These are phyloP conservation scores for Termitomyces sp. DNA, from an alignment of 768 basidiomycete genomes.

Conservation along the genomic window DNA sequence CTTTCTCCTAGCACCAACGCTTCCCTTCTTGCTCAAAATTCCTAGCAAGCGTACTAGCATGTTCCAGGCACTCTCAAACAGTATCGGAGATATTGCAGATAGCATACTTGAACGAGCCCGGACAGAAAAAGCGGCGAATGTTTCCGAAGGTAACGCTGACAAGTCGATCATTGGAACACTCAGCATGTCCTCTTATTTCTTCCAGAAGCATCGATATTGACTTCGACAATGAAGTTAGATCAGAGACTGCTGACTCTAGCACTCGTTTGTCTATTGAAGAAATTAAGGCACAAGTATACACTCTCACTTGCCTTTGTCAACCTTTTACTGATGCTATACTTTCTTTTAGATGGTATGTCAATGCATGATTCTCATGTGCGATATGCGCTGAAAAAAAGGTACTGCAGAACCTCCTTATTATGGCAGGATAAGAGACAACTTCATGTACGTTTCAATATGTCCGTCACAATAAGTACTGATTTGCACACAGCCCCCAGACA, in stretches of 20 bases:
- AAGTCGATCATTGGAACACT: constrained; percentile 23
- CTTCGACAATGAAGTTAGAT: constrained; percentile 25
- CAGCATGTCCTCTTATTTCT: constrained; percentile 4
- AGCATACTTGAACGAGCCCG: constrained; percentile 21
- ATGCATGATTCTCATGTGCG: background rate
- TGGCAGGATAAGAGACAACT: constrained; percentile 20
- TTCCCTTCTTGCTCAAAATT: constrained; percentile 23
- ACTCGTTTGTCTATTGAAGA: constrained; percentile 34
- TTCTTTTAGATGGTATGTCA: constrained; percentile 16
- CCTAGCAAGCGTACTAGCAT: constrained; percentile 22
- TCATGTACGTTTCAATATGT: constrained; percentile 7
- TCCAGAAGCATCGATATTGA: background rate
- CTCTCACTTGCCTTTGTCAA: background rate
- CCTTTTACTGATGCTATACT: background rate
- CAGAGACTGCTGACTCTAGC: constrained; percentile 20
- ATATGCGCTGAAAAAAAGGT: background rate
- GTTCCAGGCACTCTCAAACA: constrained; percentile 16
- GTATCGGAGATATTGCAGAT: constrained; percentile 24
- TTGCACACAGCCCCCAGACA: background rate
- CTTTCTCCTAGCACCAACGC: constrained; percentile 17
- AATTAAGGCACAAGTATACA: constrained; percentile 30
- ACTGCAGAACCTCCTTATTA: constrained; percentile 13
- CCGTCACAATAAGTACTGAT: background rate
- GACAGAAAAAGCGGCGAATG: constrained; percentile 17
- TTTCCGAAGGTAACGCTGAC: constrained; percentile 9